Evolutionary conservation across 768 basidiomycete species (phyloP).

Genomic region (Panaeolus papilionaceus): DNA sequence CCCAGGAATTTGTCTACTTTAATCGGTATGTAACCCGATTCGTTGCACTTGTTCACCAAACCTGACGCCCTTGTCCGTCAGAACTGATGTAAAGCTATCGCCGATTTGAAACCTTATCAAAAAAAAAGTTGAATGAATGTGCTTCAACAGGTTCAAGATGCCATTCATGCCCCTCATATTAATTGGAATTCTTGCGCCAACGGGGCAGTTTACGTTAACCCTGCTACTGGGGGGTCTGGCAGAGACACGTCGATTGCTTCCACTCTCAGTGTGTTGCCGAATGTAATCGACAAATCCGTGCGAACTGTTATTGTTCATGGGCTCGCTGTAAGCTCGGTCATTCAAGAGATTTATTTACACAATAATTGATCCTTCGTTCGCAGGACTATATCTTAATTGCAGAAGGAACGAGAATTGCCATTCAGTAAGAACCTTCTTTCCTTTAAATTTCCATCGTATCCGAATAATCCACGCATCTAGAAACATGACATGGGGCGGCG

Average conservation of each 20-base stretch:
- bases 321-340: conserved; percentile 51
- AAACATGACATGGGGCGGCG: conserved; percentile 60
- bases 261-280: conserved; percentile 66
- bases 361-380: not conserved
- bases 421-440: conserved; percentile 40
- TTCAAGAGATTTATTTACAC: not conserved
- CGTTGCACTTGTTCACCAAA: not conserved
- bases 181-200: conserved; percentile 62
- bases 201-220: conserved; percentile 57
- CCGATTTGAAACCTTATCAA: conserved; percentile 19
- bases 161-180: conserved; percentile 71
- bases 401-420: conserved; percentile 58
- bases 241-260: conserved; percentile 64
- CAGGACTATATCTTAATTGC: conserved; percentile 49
- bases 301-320: conserved; percentile 72
- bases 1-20: conserved; percentile 62
- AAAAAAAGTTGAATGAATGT: not conserved
- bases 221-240: conserved; percentile 39
- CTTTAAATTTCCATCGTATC: not conserved
- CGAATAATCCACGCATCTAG: conserved; percentile 26
- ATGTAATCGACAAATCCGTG: conserved; percentile 72
- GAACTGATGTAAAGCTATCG: conserved; percentile 14
- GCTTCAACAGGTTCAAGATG: conserved; percentile 44
- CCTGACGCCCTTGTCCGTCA: not conserved
- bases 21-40: conserved; percentile 43